These are phyloP conservation scores for Maudiozyma saulgeensis DNA, from an alignment of 805 yeast species.

Conservation along the genomic window DNA sequence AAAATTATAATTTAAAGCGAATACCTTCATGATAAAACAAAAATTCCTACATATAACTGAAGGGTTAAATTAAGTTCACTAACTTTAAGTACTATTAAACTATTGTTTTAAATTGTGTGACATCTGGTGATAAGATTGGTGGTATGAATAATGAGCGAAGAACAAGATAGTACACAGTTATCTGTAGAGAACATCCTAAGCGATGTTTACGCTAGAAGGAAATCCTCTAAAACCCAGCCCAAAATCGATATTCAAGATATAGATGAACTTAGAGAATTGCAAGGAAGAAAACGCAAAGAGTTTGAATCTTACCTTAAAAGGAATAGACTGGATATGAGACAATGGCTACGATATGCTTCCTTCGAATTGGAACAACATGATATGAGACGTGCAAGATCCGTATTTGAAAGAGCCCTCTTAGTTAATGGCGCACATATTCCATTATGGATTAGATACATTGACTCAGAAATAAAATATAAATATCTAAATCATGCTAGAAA, in stretches of 20 bases:
- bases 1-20: too few relatives aligned
- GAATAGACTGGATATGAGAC: conserved; percentile 71
- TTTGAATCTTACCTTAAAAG: conserved; percentile 81
- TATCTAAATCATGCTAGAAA: conserved; percentile 86
- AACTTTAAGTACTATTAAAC: too few relatives aligned
- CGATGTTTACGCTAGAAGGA: conserved; percentile 45
- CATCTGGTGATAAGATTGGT: too few relatives aligned
- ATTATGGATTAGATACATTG: conserved; percentile 77
- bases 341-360: conserved; percentile 87
- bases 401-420: conserved; percentile 78
- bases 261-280: conserved; percentile 72
- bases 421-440: conserved; percentile 70
- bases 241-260: conserved; percentile 50
- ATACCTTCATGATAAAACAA: too few relatives aligned
- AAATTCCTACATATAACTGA: too few relatives aligned
- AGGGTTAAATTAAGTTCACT: too few relatives aligned
- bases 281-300: conserved; percentile 67
- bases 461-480: conserved; percentile 59
- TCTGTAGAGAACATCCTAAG: conserved; percentile 55
- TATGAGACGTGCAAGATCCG: conserved; percentile 67
- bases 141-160: not conserved
- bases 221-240: conserved; percentile 26
- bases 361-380: conserved; percentile 82
- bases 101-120: too few relatives aligned
- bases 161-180: conserved; percentile 36